These are phyloP conservation scores for Phytophthora fragariae DNA, from an alignment of 352 stramenopile genomes.

Conservation along the genomic window DNA sequence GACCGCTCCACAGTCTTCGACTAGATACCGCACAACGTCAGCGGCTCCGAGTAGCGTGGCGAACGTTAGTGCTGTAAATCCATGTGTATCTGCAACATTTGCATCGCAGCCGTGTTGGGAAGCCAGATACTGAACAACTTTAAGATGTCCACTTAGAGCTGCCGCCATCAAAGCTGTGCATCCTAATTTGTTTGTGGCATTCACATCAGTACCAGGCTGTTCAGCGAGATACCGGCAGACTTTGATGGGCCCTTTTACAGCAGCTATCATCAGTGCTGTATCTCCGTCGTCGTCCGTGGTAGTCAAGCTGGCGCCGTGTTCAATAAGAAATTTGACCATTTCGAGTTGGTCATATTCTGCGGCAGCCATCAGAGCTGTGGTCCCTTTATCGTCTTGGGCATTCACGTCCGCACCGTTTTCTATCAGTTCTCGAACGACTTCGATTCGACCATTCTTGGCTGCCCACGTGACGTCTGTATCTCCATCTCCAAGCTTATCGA, in stretches of 20 bases:
- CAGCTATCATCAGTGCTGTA: not conserved
- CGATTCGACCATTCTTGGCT: not conserved
- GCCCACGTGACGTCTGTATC: not conserved
- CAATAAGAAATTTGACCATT: not conserved
- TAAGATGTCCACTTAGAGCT: not conserved
- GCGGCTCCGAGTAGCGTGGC: not conserved
- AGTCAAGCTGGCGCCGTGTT: not conserved
- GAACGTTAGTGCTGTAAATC: not conserved
- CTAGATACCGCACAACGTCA: constrained; percentile 3
- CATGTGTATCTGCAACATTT: not conserved
- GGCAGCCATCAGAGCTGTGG: not conserved
- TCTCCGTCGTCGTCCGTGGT: not conserved
- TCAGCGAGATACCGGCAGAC: not conserved
- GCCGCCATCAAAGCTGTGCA: not conserved
- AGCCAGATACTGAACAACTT: not conserved
- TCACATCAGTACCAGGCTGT: not conserved
- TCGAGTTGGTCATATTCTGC: not conserved
- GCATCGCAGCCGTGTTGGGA: not conserved
- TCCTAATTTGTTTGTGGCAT: not conserved
- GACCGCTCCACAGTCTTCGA: not conserved
- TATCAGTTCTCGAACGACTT: not conserved
- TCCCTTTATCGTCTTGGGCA: not conserved
- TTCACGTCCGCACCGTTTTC: not conserved
- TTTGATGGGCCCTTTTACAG: not conserved
- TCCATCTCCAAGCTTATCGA: not conserved